phyloP scores from a whole-genome alignment of 805 yeast species.

The Candida dendrica region DNA sequence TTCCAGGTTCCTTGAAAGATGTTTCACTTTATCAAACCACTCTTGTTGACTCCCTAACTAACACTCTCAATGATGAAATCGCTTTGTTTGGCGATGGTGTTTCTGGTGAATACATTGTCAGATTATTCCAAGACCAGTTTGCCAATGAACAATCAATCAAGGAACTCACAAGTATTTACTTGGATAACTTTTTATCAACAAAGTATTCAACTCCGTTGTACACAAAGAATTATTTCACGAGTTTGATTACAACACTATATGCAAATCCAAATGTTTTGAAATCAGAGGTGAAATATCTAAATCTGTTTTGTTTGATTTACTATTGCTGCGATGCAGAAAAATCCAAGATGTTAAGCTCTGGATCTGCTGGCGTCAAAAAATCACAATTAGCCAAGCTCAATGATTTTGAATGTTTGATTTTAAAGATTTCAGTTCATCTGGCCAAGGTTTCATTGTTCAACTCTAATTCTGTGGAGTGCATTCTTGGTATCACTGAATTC shows the following conservation, averaged over 20 bases:
- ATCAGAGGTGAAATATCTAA: background rate
- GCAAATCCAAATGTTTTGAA: background rate
- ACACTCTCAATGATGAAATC: background rate
- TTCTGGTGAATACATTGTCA: background rate
- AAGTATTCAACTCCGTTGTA: background rate
- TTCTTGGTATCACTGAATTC: background rate
- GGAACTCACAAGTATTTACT: background rate
- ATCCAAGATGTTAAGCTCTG: background rate
- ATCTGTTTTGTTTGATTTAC: background rate
- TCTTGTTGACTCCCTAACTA: background rate
- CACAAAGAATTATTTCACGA: background rate
- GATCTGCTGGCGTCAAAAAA: background rate
- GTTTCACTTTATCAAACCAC: background rate
- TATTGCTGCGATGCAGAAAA: background rate
- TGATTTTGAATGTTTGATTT: background rate
- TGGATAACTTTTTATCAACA: background rate
- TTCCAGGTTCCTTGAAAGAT: background rate
- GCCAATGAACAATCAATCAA: background rate
- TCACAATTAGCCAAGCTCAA: background rate
- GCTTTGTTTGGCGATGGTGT: background rate
- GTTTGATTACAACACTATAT: background rate
- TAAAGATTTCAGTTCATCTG: background rate
- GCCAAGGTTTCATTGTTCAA: background rate
- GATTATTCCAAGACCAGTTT: background rate
- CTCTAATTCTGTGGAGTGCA: background rate